phyloP scores from a whole-genome alignment of 176 grass and related monocot species.

The Avena sativa region DNA sequence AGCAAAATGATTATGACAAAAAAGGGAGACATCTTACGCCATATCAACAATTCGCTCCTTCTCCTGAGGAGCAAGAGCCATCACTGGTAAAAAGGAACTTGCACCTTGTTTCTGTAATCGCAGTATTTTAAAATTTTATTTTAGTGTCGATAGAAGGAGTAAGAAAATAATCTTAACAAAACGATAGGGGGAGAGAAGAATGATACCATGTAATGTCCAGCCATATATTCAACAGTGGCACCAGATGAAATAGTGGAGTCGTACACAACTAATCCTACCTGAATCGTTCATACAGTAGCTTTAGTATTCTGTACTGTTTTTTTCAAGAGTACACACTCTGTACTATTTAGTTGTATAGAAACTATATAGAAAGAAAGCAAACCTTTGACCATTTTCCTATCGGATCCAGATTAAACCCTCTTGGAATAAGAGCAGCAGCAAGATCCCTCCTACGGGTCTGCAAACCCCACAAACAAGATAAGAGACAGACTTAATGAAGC shows the following conservation, averaged over 20 bases:
- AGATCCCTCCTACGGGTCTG: slow-evolving; percentile 97
- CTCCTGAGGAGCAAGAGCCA: slow-evolving; percentile 97
- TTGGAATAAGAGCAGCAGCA: slow-evolving; percentile 94
- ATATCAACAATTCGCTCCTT: slow-evolving; percentile 96
- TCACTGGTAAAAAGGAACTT: slow-evolving; percentile 97
- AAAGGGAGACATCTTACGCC: slow-evolving; percentile 74
- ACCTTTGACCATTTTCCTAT: slow-evolving; percentile 99
- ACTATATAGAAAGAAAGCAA: slow-evolving; percentile 5
- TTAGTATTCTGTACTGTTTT: slow-evolving; percentile 1
- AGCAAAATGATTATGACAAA: slow-evolving; percentile 25
- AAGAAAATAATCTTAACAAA: slow-evolving; percentile 17
- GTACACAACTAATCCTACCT: slow-evolving; percentile 98
- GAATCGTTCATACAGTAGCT: slow-evolving; percentile 43
- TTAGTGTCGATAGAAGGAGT: not conserved
- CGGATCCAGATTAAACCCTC: slow-evolving; percentile 97
- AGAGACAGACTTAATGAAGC: slow-evolving; percentile 15
- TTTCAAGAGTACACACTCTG: not conserved
- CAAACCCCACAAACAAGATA: not conserved
- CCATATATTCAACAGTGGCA: slow-evolving; percentile 98
- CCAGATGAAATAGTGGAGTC: slow-evolving; percentile 92
- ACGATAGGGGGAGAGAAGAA: slow-evolving; percentile 17
- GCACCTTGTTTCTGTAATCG: slow-evolving; percentile 93
- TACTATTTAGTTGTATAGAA: not conserved
- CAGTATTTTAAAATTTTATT: slow-evolving; percentile 6
- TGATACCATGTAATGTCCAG: slow-evolving; percentile 95